phyloP scores from a whole-genome alignment of 805 yeast species.

The Ogataea paraovalis region DNA sequence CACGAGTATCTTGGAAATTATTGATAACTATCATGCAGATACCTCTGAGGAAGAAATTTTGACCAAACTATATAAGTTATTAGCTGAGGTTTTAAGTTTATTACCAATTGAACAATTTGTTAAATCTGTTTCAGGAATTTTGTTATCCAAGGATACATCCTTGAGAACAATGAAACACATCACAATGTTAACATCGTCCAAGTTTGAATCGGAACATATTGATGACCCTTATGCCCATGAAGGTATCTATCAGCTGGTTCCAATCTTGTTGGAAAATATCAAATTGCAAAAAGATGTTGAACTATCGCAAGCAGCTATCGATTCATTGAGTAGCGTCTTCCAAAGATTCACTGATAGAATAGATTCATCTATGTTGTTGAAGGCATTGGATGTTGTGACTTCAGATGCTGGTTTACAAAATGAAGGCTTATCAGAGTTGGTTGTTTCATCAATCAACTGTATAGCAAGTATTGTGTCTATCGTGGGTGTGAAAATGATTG shows the following conservation, averaged over 20 bases:
- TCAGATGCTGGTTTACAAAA: slow-evolving; percentile 50
- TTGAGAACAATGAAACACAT: slow-evolving; percentile 56
- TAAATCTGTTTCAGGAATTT: slow-evolving; percentile 47
- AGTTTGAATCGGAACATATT: slow-evolving; percentile 64
- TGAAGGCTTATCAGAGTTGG: slow-evolving; percentile 47
- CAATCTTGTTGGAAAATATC: slow-evolving; percentile 42
- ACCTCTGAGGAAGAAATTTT: slow-evolving; percentile 34
- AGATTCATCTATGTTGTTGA: slow-evolving; percentile 43
- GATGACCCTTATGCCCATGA: slow-evolving; percentile 45
- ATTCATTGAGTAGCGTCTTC: slow-evolving; percentile 60
- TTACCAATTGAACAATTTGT: slow-evolving; percentile 76
- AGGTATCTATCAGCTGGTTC: slow-evolving; percentile 50
- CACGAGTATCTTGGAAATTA: slow-evolving; percentile 34
- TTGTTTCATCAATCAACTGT: slow-evolving; percentile 69
- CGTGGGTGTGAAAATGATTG: slow-evolving; percentile 82
- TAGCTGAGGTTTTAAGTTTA: slow-evolving; percentile 61
- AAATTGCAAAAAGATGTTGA: slow-evolving; percentile 37
- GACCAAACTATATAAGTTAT: slow-evolving; percentile 46
- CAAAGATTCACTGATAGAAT: slow-evolving; percentile 55
- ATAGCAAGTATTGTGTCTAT: slow-evolving; percentile 66
- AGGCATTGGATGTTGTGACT: slow-evolving; percentile 47
- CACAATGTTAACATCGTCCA: slow-evolving; percentile 57
- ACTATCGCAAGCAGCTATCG: slow-evolving; percentile 65
- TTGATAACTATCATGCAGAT: slow-evolving; percentile 32
- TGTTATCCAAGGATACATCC: slow-evolving; percentile 34